phyloP scores from a whole-genome alignment of 495 filamentous ascomycete species.

The Penicillium verhagenii region DNA sequence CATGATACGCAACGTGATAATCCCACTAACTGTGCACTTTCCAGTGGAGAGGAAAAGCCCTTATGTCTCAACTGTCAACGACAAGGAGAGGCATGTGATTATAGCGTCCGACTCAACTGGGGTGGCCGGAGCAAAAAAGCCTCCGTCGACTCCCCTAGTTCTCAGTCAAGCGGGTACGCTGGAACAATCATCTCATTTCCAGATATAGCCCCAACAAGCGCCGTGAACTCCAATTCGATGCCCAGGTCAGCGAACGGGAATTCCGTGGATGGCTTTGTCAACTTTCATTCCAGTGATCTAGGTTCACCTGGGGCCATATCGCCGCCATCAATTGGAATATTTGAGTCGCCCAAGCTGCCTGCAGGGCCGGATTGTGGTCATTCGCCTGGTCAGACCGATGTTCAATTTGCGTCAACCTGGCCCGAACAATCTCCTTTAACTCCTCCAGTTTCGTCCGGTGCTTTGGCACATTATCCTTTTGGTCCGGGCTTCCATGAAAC shows the following conservation, averaged over 20 bases:
- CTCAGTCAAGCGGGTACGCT: constrained; percentile 33
- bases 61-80: constrained; percentile 74
- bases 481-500: constrained; percentile 21
- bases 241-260: constrained; percentile 12
- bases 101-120: constrained; percentile 84
- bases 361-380: constrained; percentile 21
- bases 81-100: constrained; percentile 78
- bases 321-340: constrained; percentile 20
- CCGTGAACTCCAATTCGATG: constrained; percentile 7
- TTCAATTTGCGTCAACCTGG: constrained; percentile 24
- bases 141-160: constrained; percentile 37
- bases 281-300: constrained; percentile 10
- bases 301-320: constrained; percentile 17
- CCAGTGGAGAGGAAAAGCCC: constrained; percentile 73
- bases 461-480: constrained; percentile 20
- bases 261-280: constrained; percentile 19
- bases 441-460: constrained; percentile 12
- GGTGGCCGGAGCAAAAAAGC: constrained; percentile 59
- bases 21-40: constrained; percentile 10
- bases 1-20: neutral
- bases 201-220: constrained; percentile 12
- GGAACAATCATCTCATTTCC: constrained; percentile 22
- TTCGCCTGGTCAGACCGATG: constrained; percentile 19
- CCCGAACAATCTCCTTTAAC: constrained; percentile 22
- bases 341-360: constrained; percentile 29